These are phyloP conservation scores for Xeromyces bisporus DNA, from an alignment of 495 filamentous ascomycete genomes.

Conservation along the genomic window DNA sequence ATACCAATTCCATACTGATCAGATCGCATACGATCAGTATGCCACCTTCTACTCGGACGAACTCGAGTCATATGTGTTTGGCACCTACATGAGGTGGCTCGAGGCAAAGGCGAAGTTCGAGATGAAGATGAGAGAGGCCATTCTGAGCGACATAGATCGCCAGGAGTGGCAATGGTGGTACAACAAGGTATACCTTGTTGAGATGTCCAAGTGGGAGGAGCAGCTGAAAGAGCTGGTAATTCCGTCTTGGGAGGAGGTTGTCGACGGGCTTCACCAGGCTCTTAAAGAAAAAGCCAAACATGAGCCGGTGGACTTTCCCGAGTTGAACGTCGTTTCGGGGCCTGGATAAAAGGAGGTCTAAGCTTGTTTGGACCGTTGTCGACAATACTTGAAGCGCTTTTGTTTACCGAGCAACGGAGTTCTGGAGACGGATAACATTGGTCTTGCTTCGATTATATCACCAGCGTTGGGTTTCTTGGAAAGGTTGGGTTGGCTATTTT, in stretches of 20 bases:
- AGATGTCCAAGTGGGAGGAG: constrained; percentile 14
- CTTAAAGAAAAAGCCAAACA: constrained; percentile 11
- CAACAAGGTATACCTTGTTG: constrained; percentile 4
- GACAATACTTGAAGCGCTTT: no score
- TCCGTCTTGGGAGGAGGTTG: constrained; percentile 12
- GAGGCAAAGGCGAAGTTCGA: constrained; percentile 3
- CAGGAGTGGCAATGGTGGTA: constrained; percentile 12
- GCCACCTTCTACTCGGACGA: neutral
- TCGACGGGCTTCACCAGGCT: constrained; percentile 10
- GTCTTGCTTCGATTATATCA: no score
- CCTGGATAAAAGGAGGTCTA: neutral
- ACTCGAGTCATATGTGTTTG: constrained; percentile 3
- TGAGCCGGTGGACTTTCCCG: constrained; percentile 5
- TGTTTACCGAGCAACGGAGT: no score
- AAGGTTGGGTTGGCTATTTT: no score
- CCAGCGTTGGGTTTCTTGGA: no score
- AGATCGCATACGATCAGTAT: constrained; percentile 6
- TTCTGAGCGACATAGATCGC: constrained; percentile 3
- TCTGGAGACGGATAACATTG: no score
- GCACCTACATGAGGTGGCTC: constrained; percentile 4
- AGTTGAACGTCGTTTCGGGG: neutral
- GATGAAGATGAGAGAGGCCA: neutral
- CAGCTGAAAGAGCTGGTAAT: constrained; percentile 4
- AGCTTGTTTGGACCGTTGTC: no score
- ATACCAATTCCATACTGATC: constrained; percentile 3